phyloP scores from a whole-genome alignment of 129 eudicot species.

The Tagetes erecta region DNA sequence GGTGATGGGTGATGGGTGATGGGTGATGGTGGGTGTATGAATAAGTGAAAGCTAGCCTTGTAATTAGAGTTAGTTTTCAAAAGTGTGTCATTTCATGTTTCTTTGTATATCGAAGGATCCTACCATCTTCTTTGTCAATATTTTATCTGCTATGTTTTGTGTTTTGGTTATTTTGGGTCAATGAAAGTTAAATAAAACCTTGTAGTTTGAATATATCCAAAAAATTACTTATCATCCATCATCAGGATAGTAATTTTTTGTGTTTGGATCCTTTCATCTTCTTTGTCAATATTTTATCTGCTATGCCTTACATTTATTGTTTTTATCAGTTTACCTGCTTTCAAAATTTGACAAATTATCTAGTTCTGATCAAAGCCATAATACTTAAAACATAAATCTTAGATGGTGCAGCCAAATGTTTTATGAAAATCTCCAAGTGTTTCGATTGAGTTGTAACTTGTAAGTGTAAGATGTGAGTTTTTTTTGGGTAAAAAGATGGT shows the following conservation, averaged over 20 bases:
- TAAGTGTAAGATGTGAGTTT: too few species aligned
- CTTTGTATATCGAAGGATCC: slow-evolving; percentile 1
- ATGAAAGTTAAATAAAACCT: neutral
- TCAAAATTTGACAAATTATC: too few species aligned
- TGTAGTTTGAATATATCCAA: too few species aligned
- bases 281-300: slow-evolving; percentile 18
- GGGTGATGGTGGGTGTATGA: slow-evolving; percentile 7
- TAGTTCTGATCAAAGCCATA: too few species aligned
- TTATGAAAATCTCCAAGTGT: too few species aligned
- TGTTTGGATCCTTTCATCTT: neutral
- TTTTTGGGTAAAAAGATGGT: too few species aligned
- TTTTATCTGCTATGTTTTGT: neutral
- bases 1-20: neutral
- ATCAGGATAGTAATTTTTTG: too few species aligned
- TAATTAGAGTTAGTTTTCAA: slow-evolving; percentile 20
- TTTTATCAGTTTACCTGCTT: too few species aligned
- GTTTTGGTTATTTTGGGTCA: neutral
- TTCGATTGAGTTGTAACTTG: neutral
- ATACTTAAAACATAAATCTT: too few species aligned
- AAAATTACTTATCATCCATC: too few species aligned
- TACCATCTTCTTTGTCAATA: slow-evolving; percentile 20
- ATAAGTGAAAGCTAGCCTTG: slow-evolving; percentile 28
- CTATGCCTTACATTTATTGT: neutral
- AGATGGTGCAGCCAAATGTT: too few species aligned
- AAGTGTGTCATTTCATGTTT: slow-evolving; percentile 21